A percentile compares a stretch with the other conserved stretches of the same genome.
These are phyloP conservation scores for Aspergillus ustus DNA, from an alignment of 2,329 filamentous ascomycete genomes.

Conservation along the genomic window DNA sequence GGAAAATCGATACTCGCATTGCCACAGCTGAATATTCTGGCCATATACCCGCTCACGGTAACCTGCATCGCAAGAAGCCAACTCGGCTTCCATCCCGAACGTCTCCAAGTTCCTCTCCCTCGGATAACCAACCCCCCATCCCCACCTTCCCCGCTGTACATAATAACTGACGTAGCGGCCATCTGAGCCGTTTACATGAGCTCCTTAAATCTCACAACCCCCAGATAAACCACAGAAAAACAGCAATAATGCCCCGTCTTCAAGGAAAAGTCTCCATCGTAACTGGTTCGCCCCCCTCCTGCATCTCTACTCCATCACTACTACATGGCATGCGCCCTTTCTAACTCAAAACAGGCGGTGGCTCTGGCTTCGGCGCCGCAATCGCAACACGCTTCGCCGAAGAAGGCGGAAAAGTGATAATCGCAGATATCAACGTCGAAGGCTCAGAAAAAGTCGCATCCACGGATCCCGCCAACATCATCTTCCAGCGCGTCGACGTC, in stretches of 20 bases:
- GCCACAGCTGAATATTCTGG: not conserved
- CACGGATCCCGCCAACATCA: constrained; percentile 32
- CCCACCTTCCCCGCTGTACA: not conserved
- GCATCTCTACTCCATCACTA: not conserved
- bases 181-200: not conserved
- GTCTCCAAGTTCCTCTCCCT: not conserved
- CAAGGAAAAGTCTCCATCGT: constrained; percentile 52
- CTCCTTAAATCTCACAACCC: not conserved
- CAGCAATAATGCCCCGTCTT: constrained; percentile 31
- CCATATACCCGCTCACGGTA: too few species aligned
- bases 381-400: constrained; percentile 45
- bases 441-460: constrained; percentile 39
- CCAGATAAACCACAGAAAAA: not conserved
- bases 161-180: not conserved
- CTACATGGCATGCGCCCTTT: not conserved
- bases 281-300: constrained; percentile 40
- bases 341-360: constrained; percentile 37
- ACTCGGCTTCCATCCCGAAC: not conserved
- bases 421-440: constrained; percentile 47
- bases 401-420: constrained; percentile 49
- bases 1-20: not conserved
- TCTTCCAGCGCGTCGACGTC: constrained; percentile 43
- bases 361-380: constrained; percentile 49
- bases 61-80: not conserved
- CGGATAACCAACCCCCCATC: not conserved